phyloP scores from a whole-genome alignment of 352 stramenopile genomes.

The Halophytophthora batemanensis region DNA sequence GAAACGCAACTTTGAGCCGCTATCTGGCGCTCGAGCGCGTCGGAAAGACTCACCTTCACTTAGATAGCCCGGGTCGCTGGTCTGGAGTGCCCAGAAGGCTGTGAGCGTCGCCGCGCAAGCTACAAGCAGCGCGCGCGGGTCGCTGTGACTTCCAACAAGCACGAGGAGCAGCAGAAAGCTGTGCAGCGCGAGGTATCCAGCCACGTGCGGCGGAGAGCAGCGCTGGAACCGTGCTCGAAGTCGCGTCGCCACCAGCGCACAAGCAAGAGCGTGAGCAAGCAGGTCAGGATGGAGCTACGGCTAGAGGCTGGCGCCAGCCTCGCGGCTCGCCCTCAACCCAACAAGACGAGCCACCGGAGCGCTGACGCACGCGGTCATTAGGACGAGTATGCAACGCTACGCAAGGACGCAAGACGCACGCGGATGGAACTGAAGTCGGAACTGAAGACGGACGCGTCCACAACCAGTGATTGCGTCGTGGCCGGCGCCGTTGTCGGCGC shows the following conservation, averaged over 20 bases:
- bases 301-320: too few relatives aligned
- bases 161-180: conserved; percentile 9
- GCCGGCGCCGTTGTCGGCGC: too few relatives aligned
- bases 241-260: background rate
- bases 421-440: too few relatives aligned
- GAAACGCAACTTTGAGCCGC: too few relatives aligned
- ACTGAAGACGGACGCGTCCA: too few relatives aligned
- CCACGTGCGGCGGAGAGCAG: conserved; percentile 10
- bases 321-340: too few relatives aligned
- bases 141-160: conserved; percentile 2
- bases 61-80: conserved; percentile 41
- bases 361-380: background rate
- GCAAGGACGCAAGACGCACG: conserved; percentile 14
- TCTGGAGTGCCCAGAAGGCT: conserved; percentile 28
- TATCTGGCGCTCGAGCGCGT: too few relatives aligned
- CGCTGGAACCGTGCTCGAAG: conserved; percentile 12
- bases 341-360: background rate
- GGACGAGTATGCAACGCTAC: conserved; percentile 6
- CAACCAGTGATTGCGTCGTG: too few relatives aligned
- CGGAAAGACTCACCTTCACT: conserved; percentile 20
- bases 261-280: background rate
- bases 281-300: background rate
- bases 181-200: conserved; percentile 11
- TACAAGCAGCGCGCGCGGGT: background rate
- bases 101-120: conserved; percentile 5